Conservation (phyloP, 2,329 filamentous ascomycete genomes). For the Conoideocrella luteorostrata region DNA sequence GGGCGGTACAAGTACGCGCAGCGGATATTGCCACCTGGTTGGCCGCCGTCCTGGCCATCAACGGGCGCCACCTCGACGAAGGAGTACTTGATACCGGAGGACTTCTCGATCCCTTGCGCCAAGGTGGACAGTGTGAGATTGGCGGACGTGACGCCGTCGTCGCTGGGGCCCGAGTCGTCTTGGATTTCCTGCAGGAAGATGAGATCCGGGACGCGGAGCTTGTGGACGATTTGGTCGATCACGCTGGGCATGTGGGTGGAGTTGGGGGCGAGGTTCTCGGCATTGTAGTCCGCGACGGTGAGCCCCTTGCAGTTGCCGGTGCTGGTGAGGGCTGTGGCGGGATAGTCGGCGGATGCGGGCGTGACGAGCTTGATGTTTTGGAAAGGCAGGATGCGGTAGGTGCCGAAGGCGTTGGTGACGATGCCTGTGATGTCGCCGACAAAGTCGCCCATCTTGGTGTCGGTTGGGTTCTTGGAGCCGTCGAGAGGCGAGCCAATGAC, state of each 20-base stretch:
- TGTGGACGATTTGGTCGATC: slow-evolving; percentile 58
- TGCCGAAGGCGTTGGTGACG: slow-evolving; percentile 59
- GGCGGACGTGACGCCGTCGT: slow-evolving; percentile 51
- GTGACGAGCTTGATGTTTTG: slow-evolving; percentile 48
- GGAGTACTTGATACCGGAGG: slow-evolving; percentile 48
- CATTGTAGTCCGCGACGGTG: slow-evolving; percentile 62
- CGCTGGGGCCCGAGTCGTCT: slow-evolving; percentile 55
- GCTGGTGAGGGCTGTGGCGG: slow-evolving; percentile 46
- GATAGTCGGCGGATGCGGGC: slow-evolving; percentile 38
- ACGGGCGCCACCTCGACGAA: slow-evolving; percentile 55
- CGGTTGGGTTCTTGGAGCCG: slow-evolving; percentile 51
- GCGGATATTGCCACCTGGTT: slow-evolving; percentile 67
- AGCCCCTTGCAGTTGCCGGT: slow-evolving; percentile 52
- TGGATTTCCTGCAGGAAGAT: slow-evolving; percentile 67
- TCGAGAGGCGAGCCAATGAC: slow-evolving; percentile 60
- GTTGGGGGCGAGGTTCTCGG: slow-evolving; percentile 58
- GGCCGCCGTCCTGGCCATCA: slow-evolving; percentile 57
- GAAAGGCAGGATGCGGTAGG: slow-evolving; percentile 61
- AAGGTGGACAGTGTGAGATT: slow-evolving; percentile 55
- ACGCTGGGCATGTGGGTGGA: slow-evolving; percentile 50
- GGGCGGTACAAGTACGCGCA: slow-evolving; percentile 64
- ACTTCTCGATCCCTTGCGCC: slow-evolving; percentile 40
- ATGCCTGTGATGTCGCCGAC: slow-evolving; percentile 64
- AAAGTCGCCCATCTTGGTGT: slow-evolving; percentile 58
- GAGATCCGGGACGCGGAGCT: slow-evolving; percentile 56